These are phyloP conservation scores for Euphorbia tirucalli DNA, from an alignment of 345 rosid genomes.

Conservation along the genomic window DNA sequence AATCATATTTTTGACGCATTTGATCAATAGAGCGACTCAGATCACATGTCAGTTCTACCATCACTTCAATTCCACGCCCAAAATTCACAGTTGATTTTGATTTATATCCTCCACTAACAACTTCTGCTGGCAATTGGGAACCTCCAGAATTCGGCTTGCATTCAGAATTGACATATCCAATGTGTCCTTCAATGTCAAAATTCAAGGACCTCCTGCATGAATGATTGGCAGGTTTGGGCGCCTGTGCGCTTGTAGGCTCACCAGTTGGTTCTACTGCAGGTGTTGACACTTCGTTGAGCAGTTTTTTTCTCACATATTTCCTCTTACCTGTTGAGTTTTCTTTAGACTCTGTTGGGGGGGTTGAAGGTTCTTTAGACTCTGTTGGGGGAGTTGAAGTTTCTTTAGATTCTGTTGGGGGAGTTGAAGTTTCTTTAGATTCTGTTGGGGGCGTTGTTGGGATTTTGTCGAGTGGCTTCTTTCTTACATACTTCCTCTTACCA, in stretches of 20 bases:
- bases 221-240: constrained; percentile 14
- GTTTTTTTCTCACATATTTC: constrained; percentile 11
- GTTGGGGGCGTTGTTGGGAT: neutral
- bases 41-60: constrained; percentile 26
- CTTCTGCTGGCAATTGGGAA: constrained; percentile 25
- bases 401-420: constrained; percentile 1
- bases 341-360: neutral
- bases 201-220: constrained; percentile 27
- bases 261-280: constrained; percentile 19
- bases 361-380: constrained; percentile 6
- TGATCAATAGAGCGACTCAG: constrained; percentile 23
- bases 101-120: constrained; percentile 19
- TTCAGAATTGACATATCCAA: neutral
- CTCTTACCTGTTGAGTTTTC: constrained; percentile 13
- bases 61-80: constrained; percentile 36
- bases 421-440: constrained; percentile 8
- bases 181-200: constrained; percentile 17
- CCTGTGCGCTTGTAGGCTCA: constrained; percentile 30
- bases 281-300: constrained; percentile 23
- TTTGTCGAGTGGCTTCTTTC: constrained; percentile 7
- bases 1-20: constrained; percentile 21
- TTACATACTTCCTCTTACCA: constrained; percentile 17
- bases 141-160: constrained; percentile 9
- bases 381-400: neutral
- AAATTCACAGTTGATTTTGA: constrained; percentile 22